Percentiles rank a stretch among this genome's conserved stretches.
Conservation (phyloP, 1,284 basidiomycete species). For the Trametes polyzona region DNA sequence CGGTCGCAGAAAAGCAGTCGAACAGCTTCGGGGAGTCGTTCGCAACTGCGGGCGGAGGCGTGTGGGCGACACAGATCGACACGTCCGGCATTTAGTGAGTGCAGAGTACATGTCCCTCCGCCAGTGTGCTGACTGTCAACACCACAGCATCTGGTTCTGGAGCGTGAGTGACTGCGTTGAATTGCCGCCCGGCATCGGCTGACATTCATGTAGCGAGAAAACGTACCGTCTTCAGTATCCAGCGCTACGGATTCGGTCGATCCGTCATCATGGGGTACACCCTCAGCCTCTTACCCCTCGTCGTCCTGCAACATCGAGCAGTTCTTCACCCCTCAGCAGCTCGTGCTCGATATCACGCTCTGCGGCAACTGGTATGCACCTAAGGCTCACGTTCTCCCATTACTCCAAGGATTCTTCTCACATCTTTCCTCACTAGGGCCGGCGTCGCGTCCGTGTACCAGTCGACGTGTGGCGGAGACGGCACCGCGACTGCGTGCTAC, state of each 20-base stretch:
- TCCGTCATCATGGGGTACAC: slow-evolving; percentile 58
- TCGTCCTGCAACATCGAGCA: slow-evolving; percentile 49
- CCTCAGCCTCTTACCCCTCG: slow-evolving; percentile 59
- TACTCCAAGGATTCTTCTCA: too few species aligned
- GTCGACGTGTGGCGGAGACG: slow-evolving; percentile 43
- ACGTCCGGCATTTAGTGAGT: slow-evolving; percentile 43
- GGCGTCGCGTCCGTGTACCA: slow-evolving; percentile 45
- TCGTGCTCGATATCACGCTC: slow-evolving; percentile 60
- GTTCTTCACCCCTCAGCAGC: slow-evolving; percentile 57
- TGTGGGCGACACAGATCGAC: slow-evolving; percentile 67
- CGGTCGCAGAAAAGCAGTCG: slow-evolving; percentile 50
- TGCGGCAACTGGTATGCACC: slow-evolving; percentile 54
- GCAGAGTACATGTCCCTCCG: background rate
- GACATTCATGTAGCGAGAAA: slow-evolving; percentile 39
- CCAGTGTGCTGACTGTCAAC: slow-evolving; percentile 12
- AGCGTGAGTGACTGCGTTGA: slow-evolving; percentile 43
- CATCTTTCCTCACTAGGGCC: slow-evolving; percentile 42
- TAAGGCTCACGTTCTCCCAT: background rate
- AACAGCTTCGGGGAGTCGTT: slow-evolving; percentile 61
- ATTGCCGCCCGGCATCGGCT: background rate
- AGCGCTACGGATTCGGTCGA: slow-evolving; percentile 44
- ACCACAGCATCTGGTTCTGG: slow-evolving; percentile 68
- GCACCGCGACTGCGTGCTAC: slow-evolving; percentile 39
- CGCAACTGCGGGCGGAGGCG: slow-evolving; percentile 61
- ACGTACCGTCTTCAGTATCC: slow-evolving; percentile 36